Conservation (phyloP, 768 basidiomycete species). For the Psilocybe sp. region DNA sequence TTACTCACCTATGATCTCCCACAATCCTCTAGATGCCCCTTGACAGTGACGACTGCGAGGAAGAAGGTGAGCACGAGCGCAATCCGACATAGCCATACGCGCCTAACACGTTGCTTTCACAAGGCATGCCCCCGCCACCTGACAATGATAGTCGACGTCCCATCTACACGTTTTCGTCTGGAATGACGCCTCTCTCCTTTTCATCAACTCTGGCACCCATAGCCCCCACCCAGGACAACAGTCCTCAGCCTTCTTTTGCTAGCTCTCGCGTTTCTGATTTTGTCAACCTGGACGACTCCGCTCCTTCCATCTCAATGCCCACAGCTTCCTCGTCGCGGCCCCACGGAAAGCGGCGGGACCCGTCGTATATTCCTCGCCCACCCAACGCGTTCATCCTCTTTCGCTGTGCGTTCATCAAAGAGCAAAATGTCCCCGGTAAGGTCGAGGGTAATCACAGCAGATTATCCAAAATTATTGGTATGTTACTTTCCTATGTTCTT, state of each 20-base stretch:
- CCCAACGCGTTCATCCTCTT: slow-evolving; percentile 88
- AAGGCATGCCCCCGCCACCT: slow-evolving; percentile 52
- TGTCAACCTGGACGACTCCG: slow-evolving; percentile 15
- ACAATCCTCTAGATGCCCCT: slow-evolving; percentile 28
- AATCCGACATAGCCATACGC: slow-evolving; percentile 17
- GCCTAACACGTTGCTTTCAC: slow-evolving; percentile 22
- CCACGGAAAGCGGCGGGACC: slow-evolving; percentile 64
- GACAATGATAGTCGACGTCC: slow-evolving; percentile 45
- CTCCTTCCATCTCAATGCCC: slow-evolving; percentile 19
- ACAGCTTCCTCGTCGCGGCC: slow-evolving; percentile 33
- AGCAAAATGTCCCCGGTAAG: slow-evolving; percentile 69
- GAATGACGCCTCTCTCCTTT: slow-evolving; percentile 55
- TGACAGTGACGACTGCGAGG: slow-evolving; percentile 27
- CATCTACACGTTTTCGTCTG: slow-evolving; percentile 63
- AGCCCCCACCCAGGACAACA: slow-evolving; percentile 18
- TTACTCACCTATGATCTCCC: slow-evolving; percentile 17
- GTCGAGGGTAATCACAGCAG: slow-evolving; percentile 81
- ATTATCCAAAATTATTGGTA: slow-evolving; percentile 80
- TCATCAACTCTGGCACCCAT: slow-evolving; percentile 25
- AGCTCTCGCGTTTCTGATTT: slow-evolving; percentile 13
- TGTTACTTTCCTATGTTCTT: slow-evolving; percentile 15
- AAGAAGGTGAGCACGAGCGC: slow-evolving; percentile 24
- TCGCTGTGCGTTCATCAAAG: slow-evolving; percentile 73
- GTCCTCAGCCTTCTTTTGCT: slow-evolving; percentile 18
- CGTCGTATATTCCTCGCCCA: slow-evolving; percentile 77